Base-by-base conservation (phyloP, 2,329 filamentous ascomycete genomes). In the Fusarium azukiicola region DNA sequence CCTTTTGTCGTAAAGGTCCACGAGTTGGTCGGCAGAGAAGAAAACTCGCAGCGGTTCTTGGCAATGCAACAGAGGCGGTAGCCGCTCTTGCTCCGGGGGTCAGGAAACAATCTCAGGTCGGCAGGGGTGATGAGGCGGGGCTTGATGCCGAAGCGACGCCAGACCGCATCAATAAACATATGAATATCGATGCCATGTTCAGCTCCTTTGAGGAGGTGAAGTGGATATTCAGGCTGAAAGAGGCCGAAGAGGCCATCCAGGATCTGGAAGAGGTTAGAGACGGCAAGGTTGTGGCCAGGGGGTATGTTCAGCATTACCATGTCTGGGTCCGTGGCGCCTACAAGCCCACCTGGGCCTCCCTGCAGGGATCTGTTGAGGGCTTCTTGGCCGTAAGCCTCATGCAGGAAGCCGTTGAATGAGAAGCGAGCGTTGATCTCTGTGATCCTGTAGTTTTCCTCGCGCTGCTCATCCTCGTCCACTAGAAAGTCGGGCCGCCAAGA, bases 351-450 rank as follows among this genome's bases (percentile, higher is more conserved):
- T 13, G 64, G 14, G 11, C 42, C 73, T 19, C 77, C 61, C 14
- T 64, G 49, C 12, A 74, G 3, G 23, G 19, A 72, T 32, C 46
- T 50, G 19, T 84, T 78, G 3, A 87, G 71, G 11, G 80, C 84
- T 27, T 82, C 47, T 12, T 87, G 84, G 1, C 85, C 86, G 42
- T 85, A 84, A 0, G 79, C 75, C 21, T 77, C 72, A 46, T 86
- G 80, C 77, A 87, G 72, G 40, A 85, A 87, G 0, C 86, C 86
- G 56, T 89, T 89, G 72, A 88, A 88, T 16, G 83, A 81, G 67
- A 89, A 89, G 1, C 88, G 84, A 3, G 86, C 87, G 64, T 89
- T 89, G 47, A 89, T 88, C 32, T 89, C 88, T 5, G 87, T 87
- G 10, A 89, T 84, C 11, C 83, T 72, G 38, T 83, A 86, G 19